phyloP scores from a whole-genome alignment of 257 asterid species.

The Haberlea rhodopensis region DNA sequence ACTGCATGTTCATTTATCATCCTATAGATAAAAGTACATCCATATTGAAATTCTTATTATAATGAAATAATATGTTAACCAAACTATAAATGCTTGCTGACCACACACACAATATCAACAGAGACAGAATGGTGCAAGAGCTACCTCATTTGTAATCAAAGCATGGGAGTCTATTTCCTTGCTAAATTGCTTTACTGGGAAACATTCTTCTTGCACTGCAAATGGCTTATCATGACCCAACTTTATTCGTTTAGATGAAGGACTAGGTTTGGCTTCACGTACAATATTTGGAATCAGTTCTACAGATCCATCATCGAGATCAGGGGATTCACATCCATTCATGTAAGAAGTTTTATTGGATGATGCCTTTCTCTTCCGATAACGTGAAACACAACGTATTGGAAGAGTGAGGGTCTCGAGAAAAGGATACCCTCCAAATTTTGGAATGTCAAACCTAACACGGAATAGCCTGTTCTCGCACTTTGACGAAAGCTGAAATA shows the following conservation, averaged over 20 bases:
- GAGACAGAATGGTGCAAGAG: constrained; percentile 10
- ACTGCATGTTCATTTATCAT: background rate
- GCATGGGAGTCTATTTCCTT: constrained; percentile 43
- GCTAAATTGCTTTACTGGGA: constrained; percentile 34
- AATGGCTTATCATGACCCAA: constrained; percentile 59
- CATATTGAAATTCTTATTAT: background rate
- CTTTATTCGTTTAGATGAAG: constrained; percentile 81
- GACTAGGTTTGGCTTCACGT: constrained; percentile 80
- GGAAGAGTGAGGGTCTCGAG: constrained; percentile 53
- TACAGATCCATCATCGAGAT: constrained; percentile 50
- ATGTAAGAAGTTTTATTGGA: constrained; percentile 37
- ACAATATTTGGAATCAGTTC: constrained; percentile 58
- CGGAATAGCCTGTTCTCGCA: constrained; percentile 75
- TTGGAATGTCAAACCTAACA: constrained; percentile 58
- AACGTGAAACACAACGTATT: constrained; percentile 79
- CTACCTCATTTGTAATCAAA: constrained; percentile 53
- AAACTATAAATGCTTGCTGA: background rate
- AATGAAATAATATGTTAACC: constrained; percentile 1
- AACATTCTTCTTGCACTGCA: constrained; percentile 32
- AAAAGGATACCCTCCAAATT: constrained; percentile 58
- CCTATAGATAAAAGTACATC: background rate
- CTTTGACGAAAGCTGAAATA: constrained; percentile 83
- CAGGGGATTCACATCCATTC: constrained; percentile 50
- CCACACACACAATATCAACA: background rate
- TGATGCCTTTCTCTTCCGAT: constrained; percentile 49